These are phyloP conservation scores for Lindgomyces ingoldianus DNA, from an alignment of 495 filamentous ascomycete genomes.

Conservation along the genomic window DNA sequence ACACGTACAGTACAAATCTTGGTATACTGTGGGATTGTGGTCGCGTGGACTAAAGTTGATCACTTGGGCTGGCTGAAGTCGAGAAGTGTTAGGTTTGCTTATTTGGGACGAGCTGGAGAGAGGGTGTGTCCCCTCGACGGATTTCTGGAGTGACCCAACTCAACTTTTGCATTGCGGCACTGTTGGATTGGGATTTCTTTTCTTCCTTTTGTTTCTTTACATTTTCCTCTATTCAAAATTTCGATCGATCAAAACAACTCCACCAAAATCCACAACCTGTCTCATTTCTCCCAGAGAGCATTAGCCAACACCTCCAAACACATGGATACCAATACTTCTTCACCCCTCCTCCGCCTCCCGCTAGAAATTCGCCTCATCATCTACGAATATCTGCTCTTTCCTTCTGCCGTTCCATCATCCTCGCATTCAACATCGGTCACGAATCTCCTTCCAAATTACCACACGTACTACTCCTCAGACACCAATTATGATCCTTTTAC, in stretches of 20 bases:
- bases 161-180: too few species aligned
- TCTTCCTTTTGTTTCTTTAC: too few species aligned
- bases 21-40: too few species aligned
- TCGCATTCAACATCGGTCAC: neutral
- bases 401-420: conserved; percentile 15
- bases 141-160: too few species aligned
- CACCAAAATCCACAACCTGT: too few species aligned
- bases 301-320: neutral
- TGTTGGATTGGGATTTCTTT: too few species aligned
- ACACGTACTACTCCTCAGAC: conserved; percentile 31
- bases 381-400: conserved; percentile 41
- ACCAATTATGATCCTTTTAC: conserved; percentile 17
- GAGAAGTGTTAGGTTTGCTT: neutral
- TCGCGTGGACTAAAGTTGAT: too few species aligned
- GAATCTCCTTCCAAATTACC: conserved; percentile 32
- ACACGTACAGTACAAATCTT: too few species aligned
- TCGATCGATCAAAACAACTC: neutral
- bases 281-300: too few species aligned
- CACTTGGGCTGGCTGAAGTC: too few species aligned
- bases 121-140: too few species aligned
- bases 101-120: neutral
- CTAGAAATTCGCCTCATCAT: conserved; percentile 50
- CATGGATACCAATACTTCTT: neutral
- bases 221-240: neutral
- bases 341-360: conserved; percentile 47